These are phyloP conservation scores for Rhizopogon vulgaris DNA, from an alignment of 768 basidiomycete genomes.

Conservation along the genomic window DNA sequence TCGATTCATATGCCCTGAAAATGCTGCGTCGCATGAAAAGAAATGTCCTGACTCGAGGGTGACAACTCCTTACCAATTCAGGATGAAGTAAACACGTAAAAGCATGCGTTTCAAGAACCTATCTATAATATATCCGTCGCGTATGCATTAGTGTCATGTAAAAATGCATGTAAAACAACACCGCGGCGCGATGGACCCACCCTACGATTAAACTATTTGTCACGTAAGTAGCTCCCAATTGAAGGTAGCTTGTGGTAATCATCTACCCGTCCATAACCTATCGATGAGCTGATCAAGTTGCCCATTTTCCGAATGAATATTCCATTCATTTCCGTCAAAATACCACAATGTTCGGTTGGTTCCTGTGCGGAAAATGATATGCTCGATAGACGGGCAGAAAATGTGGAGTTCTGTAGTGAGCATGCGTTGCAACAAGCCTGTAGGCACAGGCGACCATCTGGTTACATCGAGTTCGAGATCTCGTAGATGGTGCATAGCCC, in stretches of 20 bases:
- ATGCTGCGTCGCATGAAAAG: constrained; percentile 25
- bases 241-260: constrained; percentile 4
- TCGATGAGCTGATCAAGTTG: constrained; percentile 23
- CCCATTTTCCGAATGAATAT: constrained; percentile 18
- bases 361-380: constrained; percentile 30
- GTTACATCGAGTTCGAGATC: constrained; percentile 32
- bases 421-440: constrained; percentile 26
- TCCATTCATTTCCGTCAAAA: constrained; percentile 32
- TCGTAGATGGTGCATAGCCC: constrained; percentile 27
- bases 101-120: constrained; percentile 14
- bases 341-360: constrained; percentile 22
- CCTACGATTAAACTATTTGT: constrained; percentile 10
- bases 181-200: constrained; percentile 19
- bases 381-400: constrained; percentile 30
- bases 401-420: constrained; percentile 33
- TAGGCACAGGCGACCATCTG: constrained; percentile 27
- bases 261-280: constrained; percentile 23
- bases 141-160: constrained; percentile 15
- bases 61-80: constrained; percentile 17
- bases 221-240: constrained; percentile 18
- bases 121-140: constrained; percentile 18
- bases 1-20: constrained; percentile 17
- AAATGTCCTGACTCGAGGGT: constrained; percentile 15
- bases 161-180: constrained; percentile 17
- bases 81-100: constrained; percentile 26